Conservation (phyloP, 768 basidiomycete species). For the Cytidiella melzeri region DNA sequence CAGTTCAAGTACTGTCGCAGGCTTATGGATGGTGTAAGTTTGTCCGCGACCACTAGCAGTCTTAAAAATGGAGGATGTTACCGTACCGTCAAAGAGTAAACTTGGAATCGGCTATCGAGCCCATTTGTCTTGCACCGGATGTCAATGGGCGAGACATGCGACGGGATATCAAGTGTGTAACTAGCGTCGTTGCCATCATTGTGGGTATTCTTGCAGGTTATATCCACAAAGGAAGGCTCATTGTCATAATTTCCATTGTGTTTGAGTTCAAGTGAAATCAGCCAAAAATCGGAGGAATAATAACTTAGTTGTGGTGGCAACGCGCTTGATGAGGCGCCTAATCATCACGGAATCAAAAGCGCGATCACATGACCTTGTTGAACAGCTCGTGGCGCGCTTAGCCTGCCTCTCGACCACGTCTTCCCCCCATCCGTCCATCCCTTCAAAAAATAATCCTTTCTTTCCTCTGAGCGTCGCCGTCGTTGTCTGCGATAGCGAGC, state of each 20-base stretch:
- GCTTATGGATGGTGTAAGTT: not conserved
- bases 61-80: no score
- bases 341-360: constrained; percentile 7
- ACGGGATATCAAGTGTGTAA: not conserved
- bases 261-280: not conserved
- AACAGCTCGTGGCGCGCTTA: constrained; percentile 2
- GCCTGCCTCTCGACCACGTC: not conserved
- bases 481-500: constrained; percentile 9
- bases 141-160: no score
- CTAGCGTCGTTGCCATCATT: not conserved
- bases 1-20: not conserved
- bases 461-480: constrained; percentile 4
- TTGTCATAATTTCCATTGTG: not conserved
- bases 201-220: not conserved
- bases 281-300: not conserved
- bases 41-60: not conserved
- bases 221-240: not conserved
- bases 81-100: no score
- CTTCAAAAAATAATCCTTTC: constrained; percentile 4
- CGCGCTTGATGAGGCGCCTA: not conserved
- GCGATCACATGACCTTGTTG: constrained; percentile 10
- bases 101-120: no score
- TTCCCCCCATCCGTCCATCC: not conserved
- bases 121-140: no score
- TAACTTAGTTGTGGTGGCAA: not conserved